phyloP scores from a whole-genome alignment of 495 filamentous ascomycete species.

The Cenococcum geophilum region DNA sequence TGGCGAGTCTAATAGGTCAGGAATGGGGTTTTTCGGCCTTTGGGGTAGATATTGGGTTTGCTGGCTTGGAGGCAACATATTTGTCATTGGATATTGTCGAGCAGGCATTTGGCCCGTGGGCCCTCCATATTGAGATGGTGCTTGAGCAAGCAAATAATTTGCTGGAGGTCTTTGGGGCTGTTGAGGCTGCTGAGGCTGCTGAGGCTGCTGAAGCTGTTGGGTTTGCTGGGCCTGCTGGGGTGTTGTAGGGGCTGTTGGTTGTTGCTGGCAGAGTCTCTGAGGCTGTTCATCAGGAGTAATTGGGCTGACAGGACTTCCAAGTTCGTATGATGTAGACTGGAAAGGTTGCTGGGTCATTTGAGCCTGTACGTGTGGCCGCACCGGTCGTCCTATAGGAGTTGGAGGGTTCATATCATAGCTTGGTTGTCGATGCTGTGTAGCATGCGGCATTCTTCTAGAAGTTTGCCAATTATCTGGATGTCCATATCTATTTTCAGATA shows the following conservation, averaged over 20 bases:
- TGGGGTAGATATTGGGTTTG: conserved; percentile 20
- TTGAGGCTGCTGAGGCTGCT: conserved; percentile 6
- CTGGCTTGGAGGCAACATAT: conserved; percentile 12
- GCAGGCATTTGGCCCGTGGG: conserved; percentile 5
- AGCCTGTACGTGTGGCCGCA: conserved; percentile 19
- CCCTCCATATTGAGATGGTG: conserved; percentile 12
- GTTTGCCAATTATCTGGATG: conserved; percentile 17
- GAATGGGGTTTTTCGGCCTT: conserved; percentile 44
- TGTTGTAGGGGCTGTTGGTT: conserved; percentile 12
- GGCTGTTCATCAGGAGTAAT: conserved; percentile 22
- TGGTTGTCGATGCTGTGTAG: conserved; percentile 13
- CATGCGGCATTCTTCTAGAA: conserved; percentile 7
- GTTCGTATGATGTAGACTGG: conserved; percentile 17
- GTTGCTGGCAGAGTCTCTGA: conserved; percentile 15
- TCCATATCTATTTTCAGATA: conserved; percentile 6
- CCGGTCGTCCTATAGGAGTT: conserved; percentile 6
- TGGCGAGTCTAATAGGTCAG: conserved; percentile 64
- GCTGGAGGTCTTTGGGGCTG: background rate
- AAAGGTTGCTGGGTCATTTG: conserved; percentile 11
- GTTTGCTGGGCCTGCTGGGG: background rate
- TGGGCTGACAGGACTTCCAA: conserved; percentile 31
- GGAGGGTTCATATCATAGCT: conserved; percentile 20
- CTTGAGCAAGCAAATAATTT: background rate
- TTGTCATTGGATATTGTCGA: conserved; percentile 14
- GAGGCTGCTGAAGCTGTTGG: conserved; percentile 13